Evolutionary conservation across 202 grass and related monocot genomes (phyloP).

Genomic region (Carex sylvatica): DNA sequence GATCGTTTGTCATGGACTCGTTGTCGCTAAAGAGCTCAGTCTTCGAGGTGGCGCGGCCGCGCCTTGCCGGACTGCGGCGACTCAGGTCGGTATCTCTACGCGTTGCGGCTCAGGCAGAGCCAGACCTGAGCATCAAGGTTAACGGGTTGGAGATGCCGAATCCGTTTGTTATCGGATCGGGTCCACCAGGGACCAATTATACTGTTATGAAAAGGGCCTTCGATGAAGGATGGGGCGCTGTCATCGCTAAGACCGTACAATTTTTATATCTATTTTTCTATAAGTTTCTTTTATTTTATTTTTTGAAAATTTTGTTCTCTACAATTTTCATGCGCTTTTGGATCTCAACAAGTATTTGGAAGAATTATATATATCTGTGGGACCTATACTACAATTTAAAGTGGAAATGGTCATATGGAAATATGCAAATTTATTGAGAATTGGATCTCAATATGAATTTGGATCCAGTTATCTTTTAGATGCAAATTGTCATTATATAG

Average conservation of each 20-base stretch:
- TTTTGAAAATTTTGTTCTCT: not conserved
- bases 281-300: not conserved
- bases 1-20: constrained; percentile 48
- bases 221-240: constrained; percentile 94
- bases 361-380: not conserved
- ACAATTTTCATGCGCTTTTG: not conserved
- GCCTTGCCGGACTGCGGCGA: constrained; percentile 21
- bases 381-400: not conserved
- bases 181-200: constrained; percentile 93
- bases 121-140: constrained; percentile 78
- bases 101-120: constrained; percentile 37
- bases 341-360: not conserved
- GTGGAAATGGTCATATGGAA: not conserved
- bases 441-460: too few species aligned
- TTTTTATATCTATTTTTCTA: not conserved
- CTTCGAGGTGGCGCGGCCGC: constrained; percentile 34
- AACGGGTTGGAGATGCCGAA: constrained; percentile 96
- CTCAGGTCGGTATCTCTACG: constrained; percentile 22
- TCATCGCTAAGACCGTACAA: constrained; percentile 92
- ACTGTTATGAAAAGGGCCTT: constrained; percentile 99
- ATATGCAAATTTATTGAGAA: too few species aligned
- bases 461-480: not conserved
- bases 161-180: constrained; percentile 98
- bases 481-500: not conserved
- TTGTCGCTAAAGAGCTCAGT: constrained; percentile 52